phyloP scores from a whole-genome alignment of 2,329 filamentous ascomycete species.

The Aciculosporium take region DNA sequence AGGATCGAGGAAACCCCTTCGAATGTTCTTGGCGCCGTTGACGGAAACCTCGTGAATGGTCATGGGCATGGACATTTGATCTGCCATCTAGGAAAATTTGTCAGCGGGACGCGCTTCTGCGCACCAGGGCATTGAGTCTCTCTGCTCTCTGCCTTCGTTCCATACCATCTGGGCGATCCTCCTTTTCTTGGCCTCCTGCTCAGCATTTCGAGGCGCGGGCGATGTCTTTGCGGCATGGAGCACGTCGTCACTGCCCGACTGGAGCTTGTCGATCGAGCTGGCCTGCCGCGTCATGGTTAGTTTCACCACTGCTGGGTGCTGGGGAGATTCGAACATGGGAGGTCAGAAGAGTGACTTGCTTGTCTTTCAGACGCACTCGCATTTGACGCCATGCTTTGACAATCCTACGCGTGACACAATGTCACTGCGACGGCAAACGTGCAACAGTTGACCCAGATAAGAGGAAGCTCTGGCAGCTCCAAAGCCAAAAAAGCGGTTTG shows the following conservation, averaged over 20 bases:
- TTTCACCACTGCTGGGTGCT: background rate
- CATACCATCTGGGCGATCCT: conserved; percentile 24
- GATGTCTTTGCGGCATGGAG: conserved; percentile 25
- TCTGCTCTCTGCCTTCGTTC: background rate
- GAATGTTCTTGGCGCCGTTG: conserved; percentile 71
- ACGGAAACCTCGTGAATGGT: conserved; percentile 77
- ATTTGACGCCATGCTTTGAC: conserved; percentile 19
- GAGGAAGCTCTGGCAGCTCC: background rate
- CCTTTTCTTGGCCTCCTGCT: conserved; percentile 26
- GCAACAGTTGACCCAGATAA: background rate
- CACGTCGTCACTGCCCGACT: conserved; percentile 22
- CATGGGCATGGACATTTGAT: conserved; percentile 76
- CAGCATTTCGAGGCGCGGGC: conserved; percentile 20
- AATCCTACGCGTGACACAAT: background rate
- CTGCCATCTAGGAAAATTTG: conserved; percentile 27
- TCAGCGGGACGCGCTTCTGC: conserved; percentile 8
- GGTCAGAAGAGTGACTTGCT: conserved; percentile 13
- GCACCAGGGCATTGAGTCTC: background rate
- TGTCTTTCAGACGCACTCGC: conserved; percentile 15
- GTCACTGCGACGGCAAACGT: background rate
- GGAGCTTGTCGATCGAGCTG: conserved; percentile 25
- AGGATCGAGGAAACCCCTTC: conserved; percentile 66
- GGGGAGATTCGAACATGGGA: too few species aligned
- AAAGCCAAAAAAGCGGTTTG: background rate
- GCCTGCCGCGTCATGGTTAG: conserved; percentile 13